Conservation (phyloP, 2,329 filamentous ascomycete genomes). For the Ilyonectria mors-panacis region DNA sequence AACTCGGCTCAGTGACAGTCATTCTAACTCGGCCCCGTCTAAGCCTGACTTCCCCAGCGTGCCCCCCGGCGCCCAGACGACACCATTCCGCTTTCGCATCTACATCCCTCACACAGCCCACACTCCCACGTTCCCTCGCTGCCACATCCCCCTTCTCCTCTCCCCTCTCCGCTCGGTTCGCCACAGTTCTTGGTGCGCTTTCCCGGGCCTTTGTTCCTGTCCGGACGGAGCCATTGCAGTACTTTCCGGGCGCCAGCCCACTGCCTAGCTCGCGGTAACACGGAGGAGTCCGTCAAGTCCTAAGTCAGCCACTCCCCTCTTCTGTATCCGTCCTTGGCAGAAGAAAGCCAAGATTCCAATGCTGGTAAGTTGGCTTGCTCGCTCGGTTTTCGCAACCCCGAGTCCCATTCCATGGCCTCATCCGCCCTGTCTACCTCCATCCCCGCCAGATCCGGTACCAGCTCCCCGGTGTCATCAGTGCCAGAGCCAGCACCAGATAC, state of each 20-base stretch:
- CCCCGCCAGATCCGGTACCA: constrained; percentile 42
- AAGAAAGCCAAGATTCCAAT: background rate
- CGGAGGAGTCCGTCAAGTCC: background rate
- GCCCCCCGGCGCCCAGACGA: constrained; percentile 19
- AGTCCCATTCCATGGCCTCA: constrained; percentile 31
- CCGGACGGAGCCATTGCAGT: background rate
- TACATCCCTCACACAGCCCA: constrained; percentile 8
- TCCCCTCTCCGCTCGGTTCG: constrained; percentile 22
- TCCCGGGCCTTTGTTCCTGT: background rate
- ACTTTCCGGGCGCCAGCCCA: background rate
- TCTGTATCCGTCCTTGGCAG: too few species aligned
- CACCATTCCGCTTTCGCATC: constrained; percentile 12
- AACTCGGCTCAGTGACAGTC: constrained; percentile 2
- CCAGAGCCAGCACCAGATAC: constrained; percentile 33
- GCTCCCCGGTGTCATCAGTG: constrained; percentile 37
- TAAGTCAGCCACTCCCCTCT: background rate
- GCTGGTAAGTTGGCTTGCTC: constrained; percentile 24
- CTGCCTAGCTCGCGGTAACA: constrained; percentile 2
- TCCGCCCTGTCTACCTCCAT: constrained; percentile 11
- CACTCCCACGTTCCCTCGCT: constrained; percentile 14
- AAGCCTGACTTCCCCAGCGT: background rate
- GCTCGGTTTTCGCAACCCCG: constrained; percentile 37
- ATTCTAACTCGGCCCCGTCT: background rate
- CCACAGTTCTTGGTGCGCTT: constrained; percentile 15
- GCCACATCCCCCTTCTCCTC: constrained; percentile 13